Conservation (phyloP, 2,329 filamentous ascomycete genomes). For the Chalaropsis ovoidea region DNA sequence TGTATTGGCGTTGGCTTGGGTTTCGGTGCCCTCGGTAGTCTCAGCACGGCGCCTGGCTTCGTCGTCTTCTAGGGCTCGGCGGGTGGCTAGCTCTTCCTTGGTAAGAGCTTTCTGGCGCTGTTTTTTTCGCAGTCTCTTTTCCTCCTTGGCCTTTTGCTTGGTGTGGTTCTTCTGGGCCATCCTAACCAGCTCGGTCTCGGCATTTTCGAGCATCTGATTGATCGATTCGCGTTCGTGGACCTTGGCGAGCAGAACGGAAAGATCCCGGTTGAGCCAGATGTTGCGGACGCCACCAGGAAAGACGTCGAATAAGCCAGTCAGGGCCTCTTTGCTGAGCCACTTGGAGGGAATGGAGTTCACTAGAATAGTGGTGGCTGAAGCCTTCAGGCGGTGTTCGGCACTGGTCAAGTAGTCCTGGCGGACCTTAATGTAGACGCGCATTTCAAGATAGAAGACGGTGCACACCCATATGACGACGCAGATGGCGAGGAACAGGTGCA, state of each 20-base stretch:
- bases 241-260: constrained; percentile 73
- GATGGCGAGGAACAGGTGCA: constrained; percentile 71
- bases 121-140: constrained; percentile 52
- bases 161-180: constrained; percentile 67
- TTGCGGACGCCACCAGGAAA: constrained; percentile 92
- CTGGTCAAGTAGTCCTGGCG: constrained; percentile 91
- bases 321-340: constrained; percentile 75
- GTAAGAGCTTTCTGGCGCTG: constrained; percentile 40
- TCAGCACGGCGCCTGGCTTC: constrained; percentile 44
- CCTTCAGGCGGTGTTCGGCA: constrained; percentile 83
- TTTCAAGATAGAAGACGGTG: constrained; percentile 73
- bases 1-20: constrained; percentile 38
- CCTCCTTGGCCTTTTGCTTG: constrained; percentile 54
- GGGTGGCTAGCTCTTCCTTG: constrained; percentile 42
- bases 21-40: constrained; percentile 40
- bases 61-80: constrained; percentile 41
- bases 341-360: constrained; percentile 83
- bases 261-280: constrained; percentile 91
- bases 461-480: constrained; percentile 74
- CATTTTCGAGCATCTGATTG: constrained; percentile 62
- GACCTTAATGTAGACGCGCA: constrained; percentile 80
- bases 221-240: constrained; percentile 63
- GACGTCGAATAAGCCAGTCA: constrained; percentile 81
- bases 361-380: constrained; percentile 89
- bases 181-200: constrained; percentile 76